Base-by-base conservation (phyloP, 345 rosid genomes). In the Noccaea caerulescens region DNA sequence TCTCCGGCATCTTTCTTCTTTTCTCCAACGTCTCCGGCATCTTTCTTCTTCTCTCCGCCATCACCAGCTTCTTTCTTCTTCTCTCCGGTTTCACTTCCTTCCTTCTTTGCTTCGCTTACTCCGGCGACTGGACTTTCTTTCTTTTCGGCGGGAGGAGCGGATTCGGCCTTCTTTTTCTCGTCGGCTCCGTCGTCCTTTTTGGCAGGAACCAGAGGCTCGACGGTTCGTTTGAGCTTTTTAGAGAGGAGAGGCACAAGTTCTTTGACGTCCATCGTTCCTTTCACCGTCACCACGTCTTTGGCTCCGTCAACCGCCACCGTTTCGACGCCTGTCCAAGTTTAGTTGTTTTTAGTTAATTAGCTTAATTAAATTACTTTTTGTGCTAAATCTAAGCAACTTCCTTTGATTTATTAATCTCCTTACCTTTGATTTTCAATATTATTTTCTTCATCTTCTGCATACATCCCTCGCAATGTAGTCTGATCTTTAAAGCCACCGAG, bases 401-500 rank as follows among this genome's bases (percentile, higher is more conserved):
- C 1, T 18, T 58, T 18, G 10, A 41, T 50, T 68, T 58, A 25
- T 62, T 50, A 41, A 23, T 27, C 13, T 5, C 13, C 82, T 65
- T 27, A 87, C 96, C 96, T 56, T 78, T 46, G 36, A 50, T 66
- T 63, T 78, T 89, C 56, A 6, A 2, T 20, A 89, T 82, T 44
- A 83, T 80, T 61, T 54, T 87, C 59, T 30, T 16, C 54, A 87
- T 84, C 65, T 89, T 89, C 34, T 67, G 66, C 20, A 81, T 83
- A 79, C 96, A 89, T 11, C 88, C 88, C 1, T 87, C 93, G 9
- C 96, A 89, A 73, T 89, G 96, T 25, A 84, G 69, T 71, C 80
- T 71, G 54, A 84, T 81, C 78, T 83, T 87, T 73, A 89, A 58
- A 62, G 82, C 74, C 71, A 82, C 85, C 10, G 82, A 74, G 23